Base-by-base conservation (phyloP, 2,329 filamentous ascomycete genomes). In the Penicillium crustosum region DNA sequence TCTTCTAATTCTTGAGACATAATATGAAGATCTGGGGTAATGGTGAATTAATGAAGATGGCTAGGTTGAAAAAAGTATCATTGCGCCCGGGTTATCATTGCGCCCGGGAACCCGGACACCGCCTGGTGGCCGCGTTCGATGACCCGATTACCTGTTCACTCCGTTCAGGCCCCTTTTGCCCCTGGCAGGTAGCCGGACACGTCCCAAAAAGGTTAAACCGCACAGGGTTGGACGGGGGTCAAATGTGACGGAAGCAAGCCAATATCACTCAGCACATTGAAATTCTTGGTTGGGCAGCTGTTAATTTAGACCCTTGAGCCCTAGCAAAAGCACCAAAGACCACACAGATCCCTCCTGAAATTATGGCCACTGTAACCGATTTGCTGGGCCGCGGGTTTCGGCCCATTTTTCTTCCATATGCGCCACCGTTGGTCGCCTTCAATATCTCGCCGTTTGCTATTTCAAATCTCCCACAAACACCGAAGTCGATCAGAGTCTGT, bases 171-270 rank as follows among this genome's bases (percentile, higher is more conserved):
- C 42, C 17, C 31, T 15, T 33, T 29, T 44, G 31, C 39, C 53
- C 53, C 53, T 56, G 53, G n/a, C 47, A 55, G 53, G 21, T 33
- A 55, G 47, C 47, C 45, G 47, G 31, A 55, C 21, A 55, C 27
- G 36, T 51, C 47, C 47, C 25, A 44, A 52, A 51, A 51, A 51
- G 53, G 47, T 56, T 52, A 51, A 51, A 33, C 31, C 27, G 38
- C n/a, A 12, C 29, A 17, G 41, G 45, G 48, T 27, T 50, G 48
- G 51, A 53, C 43, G 13, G 36, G 36, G 27, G 36, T 31, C 36
- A 49, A 55, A 31, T 51, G 47, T 55, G 39, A 55, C 47, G 19
- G 36, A 49, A 27, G 42, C 51, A 53, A 53, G 44, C 36, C 44
- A 55, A 50, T 23, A 27, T 25, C 31, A 38, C 31, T 38, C 33